These are phyloP conservation scores for Phycomyces blakesleeanus DNA, from an alignment of 192 early-diverging fungal species.

Conservation along the genomic window DNA sequence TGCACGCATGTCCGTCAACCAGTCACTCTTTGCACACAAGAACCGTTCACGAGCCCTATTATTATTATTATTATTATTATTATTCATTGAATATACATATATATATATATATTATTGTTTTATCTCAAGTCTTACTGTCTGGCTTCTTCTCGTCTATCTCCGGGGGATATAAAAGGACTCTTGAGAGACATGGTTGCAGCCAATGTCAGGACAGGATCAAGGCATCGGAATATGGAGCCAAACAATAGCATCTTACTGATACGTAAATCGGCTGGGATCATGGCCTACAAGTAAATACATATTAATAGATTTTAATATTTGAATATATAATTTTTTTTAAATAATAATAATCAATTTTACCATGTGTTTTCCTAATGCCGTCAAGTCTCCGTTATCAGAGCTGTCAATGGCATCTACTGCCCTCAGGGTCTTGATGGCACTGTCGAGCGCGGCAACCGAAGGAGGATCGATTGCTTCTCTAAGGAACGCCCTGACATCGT, in stretches of 20 bases:
- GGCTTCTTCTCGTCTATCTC: slow-evolving; percentile 54
- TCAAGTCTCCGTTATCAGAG: slow-evolving; percentile 45
- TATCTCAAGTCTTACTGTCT: slow-evolving; percentile 39
- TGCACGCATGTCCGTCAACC: slow-evolving; percentile 58
- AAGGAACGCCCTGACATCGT: slow-evolving; percentile 55
- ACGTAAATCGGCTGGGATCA: slow-evolving; percentile 71
- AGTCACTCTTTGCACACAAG: slow-evolving; percentile 54
- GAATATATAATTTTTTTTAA: background rate
- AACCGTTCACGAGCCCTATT: slow-evolving; percentile 45
- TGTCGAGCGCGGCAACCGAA: slow-evolving; percentile 44
- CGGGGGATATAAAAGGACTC: slow-evolving; percentile 43
- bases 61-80: too few relatives aligned
- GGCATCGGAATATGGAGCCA: slow-evolving; percentile 66
- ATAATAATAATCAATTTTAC: slow-evolving; percentile 7
- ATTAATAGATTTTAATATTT: background rate
- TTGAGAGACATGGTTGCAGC: slow-evolving; percentile 62
- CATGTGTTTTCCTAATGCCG: slow-evolving; percentile 68
- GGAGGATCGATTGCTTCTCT: slow-evolving; percentile 65
- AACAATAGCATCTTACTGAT: slow-evolving; percentile 78
- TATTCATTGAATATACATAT: too few relatives aligned
- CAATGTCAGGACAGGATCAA: slow-evolving; percentile 70
- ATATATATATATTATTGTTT: too few relatives aligned
- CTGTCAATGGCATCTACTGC: slow-evolving; percentile 55
- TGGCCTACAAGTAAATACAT: slow-evolving; percentile 31
- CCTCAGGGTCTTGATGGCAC: slow-evolving; percentile 56